Percentiles rank a stretch among this genome's conserved stretches.
Evolutionary conservation across 164 flowering plant genomes (phyloP).

Genomic region (Saururus chinensis): DNA sequence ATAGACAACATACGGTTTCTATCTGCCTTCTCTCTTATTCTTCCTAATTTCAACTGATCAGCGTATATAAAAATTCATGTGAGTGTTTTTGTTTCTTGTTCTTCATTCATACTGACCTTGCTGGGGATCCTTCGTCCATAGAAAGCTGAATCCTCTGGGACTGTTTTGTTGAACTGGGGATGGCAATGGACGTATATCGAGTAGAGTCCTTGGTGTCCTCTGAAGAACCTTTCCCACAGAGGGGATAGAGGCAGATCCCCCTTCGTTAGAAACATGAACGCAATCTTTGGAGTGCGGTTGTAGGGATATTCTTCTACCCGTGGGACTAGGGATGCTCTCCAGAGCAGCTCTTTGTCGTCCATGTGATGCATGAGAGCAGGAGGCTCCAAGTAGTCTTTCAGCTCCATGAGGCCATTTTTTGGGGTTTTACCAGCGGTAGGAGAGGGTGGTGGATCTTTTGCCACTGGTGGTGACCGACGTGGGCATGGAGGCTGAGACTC

Average conservation of each 20-base stretch:
- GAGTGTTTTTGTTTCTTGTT: no score
- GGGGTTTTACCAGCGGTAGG: constrained; percentile 10
- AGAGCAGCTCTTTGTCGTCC: constrained; percentile 36
- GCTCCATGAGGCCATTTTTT: constrained; percentile 4
- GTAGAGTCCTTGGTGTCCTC: constrained; percentile 38
- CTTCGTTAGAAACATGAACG: constrained; percentile 48
- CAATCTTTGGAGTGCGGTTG: constrained; percentile 31
- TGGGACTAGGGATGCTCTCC: constrained; percentile 51
- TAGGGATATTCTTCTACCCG: constrained; percentile 18
- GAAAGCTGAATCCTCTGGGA: constrained; percentile 31
- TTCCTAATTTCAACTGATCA: no score
- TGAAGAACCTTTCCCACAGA: constrained; percentile 53
- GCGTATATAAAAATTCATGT: no score
- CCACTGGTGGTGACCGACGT: background rate
- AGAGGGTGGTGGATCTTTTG: constrained; percentile 5
- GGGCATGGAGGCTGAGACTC: background rate
- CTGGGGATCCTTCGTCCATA: constrained; percentile 48
- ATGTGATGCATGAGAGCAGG: constrained; percentile 27
- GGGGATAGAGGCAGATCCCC: constrained; percentile 37
- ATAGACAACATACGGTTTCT: no score
- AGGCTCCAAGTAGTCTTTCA: constrained; percentile 21
- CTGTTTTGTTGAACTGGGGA: constrained; percentile 34
- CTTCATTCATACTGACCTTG: constrained; percentile 26
- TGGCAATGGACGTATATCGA: constrained; percentile 45
- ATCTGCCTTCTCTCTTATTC: no score